These are phyloP conservation scores for Paracoccidioides lutzii DNA, from an alignment of 2,329 filamentous ascomycete species.

Conservation along the genomic window DNA sequence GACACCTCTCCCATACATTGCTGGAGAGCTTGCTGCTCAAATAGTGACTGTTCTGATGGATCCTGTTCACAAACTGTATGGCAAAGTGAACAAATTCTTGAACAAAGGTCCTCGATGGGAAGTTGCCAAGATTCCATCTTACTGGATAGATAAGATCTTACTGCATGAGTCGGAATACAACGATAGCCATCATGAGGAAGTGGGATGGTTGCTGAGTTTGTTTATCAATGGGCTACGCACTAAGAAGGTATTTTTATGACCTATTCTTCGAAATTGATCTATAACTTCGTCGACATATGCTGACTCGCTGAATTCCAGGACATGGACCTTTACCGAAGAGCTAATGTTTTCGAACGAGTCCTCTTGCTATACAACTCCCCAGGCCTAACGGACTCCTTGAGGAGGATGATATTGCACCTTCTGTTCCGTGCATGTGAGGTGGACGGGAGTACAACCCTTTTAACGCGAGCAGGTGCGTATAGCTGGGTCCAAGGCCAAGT, in stretches of 20 bases:
- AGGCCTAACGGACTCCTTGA: conserved; percentile 46
- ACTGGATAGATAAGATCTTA: conserved; percentile 57
- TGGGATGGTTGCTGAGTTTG: conserved; percentile 61
- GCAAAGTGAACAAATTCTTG: conserved; percentile 74
- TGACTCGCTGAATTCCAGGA: conserved; percentile 20
- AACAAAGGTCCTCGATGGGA: conserved; percentile 67
- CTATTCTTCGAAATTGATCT: background rate
- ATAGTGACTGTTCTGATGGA: conserved; percentile 58
- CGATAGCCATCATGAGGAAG: conserved; percentile 58
- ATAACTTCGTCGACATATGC: background rate
- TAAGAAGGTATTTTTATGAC: conserved; percentile 34
- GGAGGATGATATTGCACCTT: conserved; percentile 48
- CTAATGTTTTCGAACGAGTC: conserved; percentile 60
- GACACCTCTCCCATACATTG: conserved; percentile 55
- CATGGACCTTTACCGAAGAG: conserved; percentile 39
- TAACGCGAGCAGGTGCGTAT: conserved; percentile 61
- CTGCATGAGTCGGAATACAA: conserved; percentile 61
- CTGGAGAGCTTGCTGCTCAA: conserved; percentile 61
- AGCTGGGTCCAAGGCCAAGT: conserved; percentile 59
- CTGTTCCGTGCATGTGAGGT: conserved; percentile 56
- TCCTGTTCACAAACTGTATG: conserved; percentile 71
- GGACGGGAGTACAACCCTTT: conserved; percentile 63
- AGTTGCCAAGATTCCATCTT: conserved; percentile 40
- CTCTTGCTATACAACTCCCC: conserved; percentile 57
- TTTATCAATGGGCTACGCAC: conserved; percentile 51